Evolutionary conservation across 805 yeast genomes (phyloP).

Genomic region (Sungouiozyma intestinalis): DNA sequence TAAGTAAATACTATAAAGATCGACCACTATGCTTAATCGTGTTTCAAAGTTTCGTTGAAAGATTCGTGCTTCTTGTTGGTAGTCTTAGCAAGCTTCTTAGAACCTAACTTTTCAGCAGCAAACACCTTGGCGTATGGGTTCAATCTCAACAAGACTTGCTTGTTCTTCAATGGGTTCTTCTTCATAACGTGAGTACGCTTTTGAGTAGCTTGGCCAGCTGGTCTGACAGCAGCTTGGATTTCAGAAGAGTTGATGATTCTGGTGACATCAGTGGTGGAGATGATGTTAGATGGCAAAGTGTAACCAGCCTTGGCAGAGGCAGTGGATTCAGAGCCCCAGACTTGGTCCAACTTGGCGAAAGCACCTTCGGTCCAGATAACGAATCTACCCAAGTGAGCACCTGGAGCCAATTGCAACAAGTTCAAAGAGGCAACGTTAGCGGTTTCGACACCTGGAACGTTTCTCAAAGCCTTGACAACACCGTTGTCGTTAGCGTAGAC

Average conservation of each 20-base stretch:
- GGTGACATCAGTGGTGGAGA: slow-evolving; percentile 91
- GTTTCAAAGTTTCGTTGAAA: slow-evolving; percentile 58
- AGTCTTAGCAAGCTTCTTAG: slow-evolving; percentile 60
- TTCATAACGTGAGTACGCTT: slow-evolving; percentile 92
- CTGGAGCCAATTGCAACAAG: slow-evolving; percentile 98
- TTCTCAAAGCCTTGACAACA: slow-evolving; percentile 96
- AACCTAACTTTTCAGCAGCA: slow-evolving; percentile 83
- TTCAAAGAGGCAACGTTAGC: slow-evolving; percentile 85
- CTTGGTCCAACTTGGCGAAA: slow-evolving; percentile 88
- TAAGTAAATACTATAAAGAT: background rate
- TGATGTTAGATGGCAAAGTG: slow-evolving; percentile 89
- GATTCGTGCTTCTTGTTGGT: slow-evolving; percentile 63
- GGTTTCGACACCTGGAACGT: slow-evolving; percentile 99
- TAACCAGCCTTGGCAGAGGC: slow-evolving; percentile 78
- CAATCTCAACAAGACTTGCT: slow-evolving; percentile 93
- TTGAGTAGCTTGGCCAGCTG: slow-evolving; percentile 89
- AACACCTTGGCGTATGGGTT: slow-evolving; percentile 99
- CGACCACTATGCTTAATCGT: slow-evolving; percentile 33
- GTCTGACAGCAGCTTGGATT: slow-evolving; percentile 93
- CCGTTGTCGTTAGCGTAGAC: slow-evolving; percentile 98
- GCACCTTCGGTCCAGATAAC: slow-evolving; percentile 99
- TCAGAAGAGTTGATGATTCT: slow-evolving; percentile 98
- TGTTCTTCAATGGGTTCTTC: slow-evolving; percentile 99
- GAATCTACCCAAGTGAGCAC: slow-evolving; percentile 99
- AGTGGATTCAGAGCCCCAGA: slow-evolving; percentile 90